Percentiles rank a stretch among this genome's conserved stretches.
Evolutionary conservation across 2,329 filamentous ascomycete species (phyloP).

Genomic region (Neodidymelliopsis sp.): DNA sequence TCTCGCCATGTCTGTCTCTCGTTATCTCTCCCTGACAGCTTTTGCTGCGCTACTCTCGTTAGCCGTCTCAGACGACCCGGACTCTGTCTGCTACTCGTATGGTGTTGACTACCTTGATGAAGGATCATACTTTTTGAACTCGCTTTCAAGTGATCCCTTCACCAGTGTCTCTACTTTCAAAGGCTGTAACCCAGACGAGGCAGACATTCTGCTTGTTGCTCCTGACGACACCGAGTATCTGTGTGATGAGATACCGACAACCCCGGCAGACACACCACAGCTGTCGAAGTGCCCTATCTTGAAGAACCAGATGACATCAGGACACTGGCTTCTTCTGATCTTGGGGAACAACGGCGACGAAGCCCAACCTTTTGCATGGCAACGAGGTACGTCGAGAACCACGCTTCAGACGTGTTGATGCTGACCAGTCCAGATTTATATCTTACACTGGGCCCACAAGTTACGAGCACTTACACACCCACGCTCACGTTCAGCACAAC

Average conservation of each 20-base stretch:
- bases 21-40: conserved; percentile 31
- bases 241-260: conserved; percentile 52
- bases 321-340: conserved; percentile 55
- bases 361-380: conserved; percentile 54
- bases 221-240: conserved; percentile 51
- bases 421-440: conserved; percentile 36
- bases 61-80: conserved; percentile 27
- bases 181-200: conserved; percentile 52
- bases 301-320: conserved; percentile 54
- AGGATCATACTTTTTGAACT: conserved; percentile 56
- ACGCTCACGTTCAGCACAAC: conserved; percentile 46
- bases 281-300: conserved; percentile 53
- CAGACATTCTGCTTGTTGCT: conserved; percentile 54
- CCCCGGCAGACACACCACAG: conserved; percentile 49
- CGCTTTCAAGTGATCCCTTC: conserved; percentile 51
- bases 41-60: conserved; percentile 36
- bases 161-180: conserved; percentile 55
- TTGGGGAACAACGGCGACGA: conserved; percentile 54
- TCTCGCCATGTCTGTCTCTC: conserved; percentile 36
- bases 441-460: conserved; percentile 43
- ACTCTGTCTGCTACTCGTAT: conserved; percentile 46
- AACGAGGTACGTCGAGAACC: conserved; percentile 50
- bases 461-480: conserved; percentile 41
- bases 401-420: conserved; percentile 10
- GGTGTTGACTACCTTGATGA: conserved; percentile 55